These are phyloP conservation scores for Myxozyma mucilagina DNA, from an alignment of 805 yeast species.

Conservation along the genomic window DNA sequence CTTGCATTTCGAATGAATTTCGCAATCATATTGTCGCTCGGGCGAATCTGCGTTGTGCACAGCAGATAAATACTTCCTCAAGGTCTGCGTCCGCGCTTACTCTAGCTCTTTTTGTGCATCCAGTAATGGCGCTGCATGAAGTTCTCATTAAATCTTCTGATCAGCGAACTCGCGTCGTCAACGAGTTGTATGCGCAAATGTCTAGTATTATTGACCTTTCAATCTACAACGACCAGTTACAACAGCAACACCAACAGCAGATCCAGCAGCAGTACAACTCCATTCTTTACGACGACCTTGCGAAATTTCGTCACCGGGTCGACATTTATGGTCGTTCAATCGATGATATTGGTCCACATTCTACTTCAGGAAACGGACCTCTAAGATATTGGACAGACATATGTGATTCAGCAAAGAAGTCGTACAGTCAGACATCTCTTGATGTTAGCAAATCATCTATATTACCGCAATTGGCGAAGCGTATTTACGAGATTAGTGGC, in stretches of 20 bases:
- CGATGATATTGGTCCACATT: background rate
- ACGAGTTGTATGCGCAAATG: conserved; percentile 25
- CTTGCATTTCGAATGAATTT: conserved; percentile 8
- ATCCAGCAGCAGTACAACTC: conserved; percentile 12
- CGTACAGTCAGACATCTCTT: background rate
- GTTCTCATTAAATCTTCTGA: conserved; percentile 24
- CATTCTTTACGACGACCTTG: conserved; percentile 20
- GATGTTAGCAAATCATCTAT: conserved; percentile 5
- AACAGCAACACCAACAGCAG: background rate
- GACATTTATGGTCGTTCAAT: conserved; percentile 16
- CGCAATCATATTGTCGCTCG: conserved; percentile 7
- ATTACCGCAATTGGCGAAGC: conserved; percentile 22
- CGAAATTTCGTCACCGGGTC: conserved; percentile 23
- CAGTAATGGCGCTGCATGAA: conserved; percentile 24
- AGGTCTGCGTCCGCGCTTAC: conserved; percentile 19
- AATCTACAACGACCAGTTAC: background rate
- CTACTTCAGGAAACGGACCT: conserved; percentile 1
- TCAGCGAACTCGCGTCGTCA: conserved; percentile 26
- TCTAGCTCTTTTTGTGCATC: conserved; percentile 25
- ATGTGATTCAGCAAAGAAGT: background rate
- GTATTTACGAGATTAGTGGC: conserved; percentile 22
- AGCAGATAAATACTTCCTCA: conserved; percentile 16
- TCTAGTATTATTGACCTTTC: conserved; percentile 3
- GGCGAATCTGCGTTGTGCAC: conserved; percentile 16
- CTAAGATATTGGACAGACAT: conserved; percentile 25